phyloP scores from a whole-genome alignment of 2,329 filamentous ascomycete species.

The Paradendryphiella salina region DNA sequence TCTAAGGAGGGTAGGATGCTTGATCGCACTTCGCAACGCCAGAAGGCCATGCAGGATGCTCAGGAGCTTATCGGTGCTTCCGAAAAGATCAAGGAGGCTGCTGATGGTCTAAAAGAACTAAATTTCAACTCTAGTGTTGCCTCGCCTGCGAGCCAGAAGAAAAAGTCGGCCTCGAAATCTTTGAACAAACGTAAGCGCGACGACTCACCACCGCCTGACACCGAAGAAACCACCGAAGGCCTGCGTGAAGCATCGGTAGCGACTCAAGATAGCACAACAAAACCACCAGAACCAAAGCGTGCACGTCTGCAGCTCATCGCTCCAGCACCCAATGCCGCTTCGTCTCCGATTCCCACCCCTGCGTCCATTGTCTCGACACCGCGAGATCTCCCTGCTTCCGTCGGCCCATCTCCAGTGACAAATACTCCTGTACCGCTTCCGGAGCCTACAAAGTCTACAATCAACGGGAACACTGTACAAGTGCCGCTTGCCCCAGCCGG shows the following conservation, averaged over 20 bases:
- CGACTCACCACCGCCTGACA: slow-evolving; percentile 43
- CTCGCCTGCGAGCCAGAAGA: slow-evolving; percentile 27
- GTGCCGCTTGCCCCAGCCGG: slow-evolving; percentile 53
- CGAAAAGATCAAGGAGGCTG: slow-evolving; percentile 41
- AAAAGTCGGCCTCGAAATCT: slow-evolving; percentile 27
- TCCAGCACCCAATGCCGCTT: slow-evolving; percentile 10
- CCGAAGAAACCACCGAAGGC: slow-evolving; percentile 17
- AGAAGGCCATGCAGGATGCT: slow-evolving; percentile 53
- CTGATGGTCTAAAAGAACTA: slow-evolving; percentile 42
- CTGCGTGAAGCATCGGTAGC: slow-evolving; percentile 31
- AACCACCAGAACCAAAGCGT: slow-evolving; percentile 40
- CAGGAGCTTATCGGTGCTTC: slow-evolving; percentile 44
- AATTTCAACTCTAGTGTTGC: slow-evolving; percentile 30
- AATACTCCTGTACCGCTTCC: slow-evolving; percentile 19
- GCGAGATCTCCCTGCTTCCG: slow-evolving; percentile 12
- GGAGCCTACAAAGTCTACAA: slow-evolving; percentile 26
- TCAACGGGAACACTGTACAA: slow-evolving; percentile 29
- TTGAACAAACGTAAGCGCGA: slow-evolving; percentile 61
- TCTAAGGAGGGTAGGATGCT: slow-evolving; percentile 78
- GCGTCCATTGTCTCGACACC: slow-evolving; percentile 16
- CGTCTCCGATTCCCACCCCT: slow-evolving; percentile 20
- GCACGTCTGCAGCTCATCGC: slow-evolving; percentile 28
- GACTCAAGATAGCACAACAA: slow-evolving; percentile 33
- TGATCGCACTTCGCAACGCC: slow-evolving; percentile 64
- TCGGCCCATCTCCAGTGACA: slow-evolving; percentile 18